phyloP scores from a whole-genome alignment of 768 basidiomycete genomes.

The Auricularia heimuer region DNA sequence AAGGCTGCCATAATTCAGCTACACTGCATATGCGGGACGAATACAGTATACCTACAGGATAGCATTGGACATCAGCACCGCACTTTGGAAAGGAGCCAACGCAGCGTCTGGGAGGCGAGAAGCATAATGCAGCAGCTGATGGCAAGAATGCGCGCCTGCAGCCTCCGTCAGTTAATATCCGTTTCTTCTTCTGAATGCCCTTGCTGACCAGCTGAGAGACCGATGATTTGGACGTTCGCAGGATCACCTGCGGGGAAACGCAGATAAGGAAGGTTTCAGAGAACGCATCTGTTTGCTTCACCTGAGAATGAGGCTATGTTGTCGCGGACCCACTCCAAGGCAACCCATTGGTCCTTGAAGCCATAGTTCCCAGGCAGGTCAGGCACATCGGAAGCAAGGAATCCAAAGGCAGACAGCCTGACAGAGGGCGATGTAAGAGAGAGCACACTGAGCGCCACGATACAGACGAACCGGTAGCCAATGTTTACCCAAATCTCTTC shows the following conservation, averaged over 20 bases:
- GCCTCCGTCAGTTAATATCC: background rate
- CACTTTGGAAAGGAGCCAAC: constrained; percentile 56
- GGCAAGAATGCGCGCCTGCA: constrained; percentile 62
- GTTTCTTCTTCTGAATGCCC: background rate
- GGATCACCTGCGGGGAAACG: constrained; percentile 40
- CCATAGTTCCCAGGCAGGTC: constrained; percentile 64
- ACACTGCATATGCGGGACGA: too few species aligned
- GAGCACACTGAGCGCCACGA: background rate
- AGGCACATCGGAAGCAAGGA: constrained; percentile 57
- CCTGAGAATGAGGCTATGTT: constrained; percentile 67
- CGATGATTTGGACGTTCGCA: constrained; percentile 48
- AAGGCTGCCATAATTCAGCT: constrained; percentile 22
- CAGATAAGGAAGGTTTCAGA: background rate
- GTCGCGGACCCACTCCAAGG: constrained; percentile 57
- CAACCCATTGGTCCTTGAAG: constrained; percentile 79
- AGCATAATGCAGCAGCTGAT: constrained; percentile 62
- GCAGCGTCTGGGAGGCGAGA: constrained; percentile 48
- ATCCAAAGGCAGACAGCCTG: constrained; percentile 64
- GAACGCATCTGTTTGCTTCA: constrained; percentile 15
- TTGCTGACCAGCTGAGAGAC: constrained; percentile 61
- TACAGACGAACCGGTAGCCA: constrained; percentile 37
- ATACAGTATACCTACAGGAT: constrained; percentile 39
- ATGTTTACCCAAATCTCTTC: constrained; percentile 69
- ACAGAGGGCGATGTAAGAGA: background rate
- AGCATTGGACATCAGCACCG: constrained; percentile 63